A percentile compares a stretch with the other conserved stretches of the same genome.
These are phyloP conservation scores for Syzygium malaccense DNA, from an alignment of 441 rosid genomes.

Conservation along the genomic window DNA sequence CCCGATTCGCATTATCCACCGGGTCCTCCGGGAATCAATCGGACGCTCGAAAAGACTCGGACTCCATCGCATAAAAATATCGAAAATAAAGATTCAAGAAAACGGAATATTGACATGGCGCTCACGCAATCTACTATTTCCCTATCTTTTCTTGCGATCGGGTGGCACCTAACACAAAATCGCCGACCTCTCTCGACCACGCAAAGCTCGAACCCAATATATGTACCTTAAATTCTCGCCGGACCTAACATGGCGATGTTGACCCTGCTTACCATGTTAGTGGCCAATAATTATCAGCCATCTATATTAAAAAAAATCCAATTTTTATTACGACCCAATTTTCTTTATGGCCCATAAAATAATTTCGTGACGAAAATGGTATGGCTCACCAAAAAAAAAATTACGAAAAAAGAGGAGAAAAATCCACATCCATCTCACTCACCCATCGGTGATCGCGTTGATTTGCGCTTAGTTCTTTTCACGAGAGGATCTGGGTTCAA, in stretches of 20 bases:
- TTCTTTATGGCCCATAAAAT: background rate
- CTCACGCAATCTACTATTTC: background rate
- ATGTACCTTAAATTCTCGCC: background rate
- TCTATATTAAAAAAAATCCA: background rate
- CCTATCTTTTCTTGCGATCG: background rate
- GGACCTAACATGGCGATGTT: background rate
- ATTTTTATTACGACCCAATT: background rate
- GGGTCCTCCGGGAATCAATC: background rate
- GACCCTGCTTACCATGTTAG: background rate
- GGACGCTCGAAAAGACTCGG: background rate
- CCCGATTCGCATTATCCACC: background rate
- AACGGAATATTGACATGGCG: background rate
- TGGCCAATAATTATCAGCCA: background rate
- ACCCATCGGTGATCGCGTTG: too few relatives aligned
- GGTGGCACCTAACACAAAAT: background rate
- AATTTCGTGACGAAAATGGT: background rate
- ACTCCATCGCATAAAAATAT: background rate
- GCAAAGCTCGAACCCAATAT: background rate
- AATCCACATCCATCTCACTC: background rate
- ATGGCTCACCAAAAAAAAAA: background rate
- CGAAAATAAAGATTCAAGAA: too few relatives aligned
- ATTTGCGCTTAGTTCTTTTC: too few relatives aligned
- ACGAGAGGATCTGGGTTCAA: too few relatives aligned
- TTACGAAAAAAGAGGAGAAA: background rate
- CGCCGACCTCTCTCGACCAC: background rate